Base-by-base conservation (phyloP, 2,329 filamentous ascomycete species). In the Orbilia brochopaga region DNA sequence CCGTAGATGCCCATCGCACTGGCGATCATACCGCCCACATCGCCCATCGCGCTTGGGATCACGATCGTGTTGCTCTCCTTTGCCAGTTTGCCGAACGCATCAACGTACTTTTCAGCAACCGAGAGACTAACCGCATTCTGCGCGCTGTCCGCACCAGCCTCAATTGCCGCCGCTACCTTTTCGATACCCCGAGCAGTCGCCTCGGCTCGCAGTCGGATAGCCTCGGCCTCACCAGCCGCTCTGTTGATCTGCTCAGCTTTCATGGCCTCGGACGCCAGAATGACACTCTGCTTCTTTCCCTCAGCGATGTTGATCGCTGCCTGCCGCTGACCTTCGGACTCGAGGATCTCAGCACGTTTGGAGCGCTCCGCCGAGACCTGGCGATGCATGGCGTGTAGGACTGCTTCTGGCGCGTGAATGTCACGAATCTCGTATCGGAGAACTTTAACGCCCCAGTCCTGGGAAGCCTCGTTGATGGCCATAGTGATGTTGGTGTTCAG, bases 221-320 rank as follows among this genome's bases (percentile, higher is more conserved):
- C 94, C 81, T 97, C 90, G 8, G 94, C 90, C 82, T 99, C 94
- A 85, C 94, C 94, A 78, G 85, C 86, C 8, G 94, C 94, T 79
- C 87, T 85, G 81, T 99, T 99, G 83, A 99, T 94, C 79, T 95
- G 87, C 82, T 99, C 93, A 15, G 90, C 86, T 75, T 88, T 87
- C 81, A 96, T 78, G 15, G 94, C 94, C 81, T 99, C 94, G 7
- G 92, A 97, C 0, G 94, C 94, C 23, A 99, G 84, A 76, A 99
- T 99, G 21, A 97, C 93, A 76, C 88, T 92, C 84, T 97, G 94
- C 83, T 99, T 99, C 81, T 89, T 87, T 80, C 94, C 94, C 83
- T 99, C 94, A 63, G 94, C 94, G 76, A 99, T 97, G 80, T 99
- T 99, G 85, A 99, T 99, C 42, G 94, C 94, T 77, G 89, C 93